Conservation (phyloP, 2,329 filamentous ascomycete species). For the Venturia pyrina region DNA sequence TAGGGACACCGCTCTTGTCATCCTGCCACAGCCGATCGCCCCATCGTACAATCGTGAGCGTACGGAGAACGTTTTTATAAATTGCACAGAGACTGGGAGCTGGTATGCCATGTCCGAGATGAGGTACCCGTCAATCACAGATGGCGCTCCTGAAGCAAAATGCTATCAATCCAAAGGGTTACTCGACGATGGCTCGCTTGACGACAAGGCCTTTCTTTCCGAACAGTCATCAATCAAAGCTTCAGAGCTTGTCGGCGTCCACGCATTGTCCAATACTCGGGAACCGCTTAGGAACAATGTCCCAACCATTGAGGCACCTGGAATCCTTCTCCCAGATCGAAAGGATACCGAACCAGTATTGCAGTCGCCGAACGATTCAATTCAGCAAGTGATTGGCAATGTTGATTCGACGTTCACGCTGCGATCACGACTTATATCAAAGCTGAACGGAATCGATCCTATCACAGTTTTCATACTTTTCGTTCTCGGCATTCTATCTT, state of each 20-base stretch:
- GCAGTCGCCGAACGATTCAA: neutral
- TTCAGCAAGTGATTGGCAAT: neutral
- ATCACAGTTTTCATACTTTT: neutral
- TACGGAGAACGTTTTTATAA: constrained; percentile 58
- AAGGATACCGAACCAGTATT: neutral
- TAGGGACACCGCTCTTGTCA: constrained; percentile 64
- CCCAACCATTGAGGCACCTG: constrained; percentile 1
- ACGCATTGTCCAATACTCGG: constrained; percentile 20
- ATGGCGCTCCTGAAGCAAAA: constrained; percentile 49
- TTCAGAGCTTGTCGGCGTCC: constrained; percentile 29
- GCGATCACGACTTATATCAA: neutral
- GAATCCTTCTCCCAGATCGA: neutral
- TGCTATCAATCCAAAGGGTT: constrained; percentile 37
- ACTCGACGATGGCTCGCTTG: constrained; percentile 27
- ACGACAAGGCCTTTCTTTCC: constrained; percentile 19
- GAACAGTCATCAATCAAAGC: constrained; percentile 21
- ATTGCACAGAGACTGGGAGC: constrained; percentile 73
- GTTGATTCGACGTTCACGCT: neutral
- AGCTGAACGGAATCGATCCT: neutral
- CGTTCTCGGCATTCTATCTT: neutral
- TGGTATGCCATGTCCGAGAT: constrained; percentile 91
- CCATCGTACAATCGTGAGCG: constrained; percentile 40
- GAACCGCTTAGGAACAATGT: constrained; percentile 1
- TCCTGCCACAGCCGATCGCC: constrained; percentile 72
- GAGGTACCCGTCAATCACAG: constrained; percentile 75